Conservation (phyloP, 805 yeast species). For the Wickerhamomyces bisporus region DNA sequence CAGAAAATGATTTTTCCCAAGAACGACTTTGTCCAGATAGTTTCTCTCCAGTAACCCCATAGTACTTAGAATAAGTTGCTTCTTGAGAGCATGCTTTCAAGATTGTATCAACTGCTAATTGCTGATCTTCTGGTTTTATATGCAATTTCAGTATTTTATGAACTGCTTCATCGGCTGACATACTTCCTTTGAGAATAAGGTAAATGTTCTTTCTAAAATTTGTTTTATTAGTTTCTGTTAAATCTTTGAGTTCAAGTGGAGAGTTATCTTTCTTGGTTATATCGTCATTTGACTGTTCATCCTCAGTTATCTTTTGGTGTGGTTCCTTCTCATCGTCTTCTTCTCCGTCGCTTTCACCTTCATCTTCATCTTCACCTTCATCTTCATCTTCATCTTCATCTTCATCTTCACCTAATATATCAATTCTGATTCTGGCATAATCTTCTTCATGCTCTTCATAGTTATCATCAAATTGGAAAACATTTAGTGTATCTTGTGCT, state of each 20-base stretch:
- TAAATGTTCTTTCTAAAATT: conserved; percentile 75
- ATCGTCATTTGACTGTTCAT: conserved; percentile 11
- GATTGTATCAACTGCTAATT: conserved; percentile 63
- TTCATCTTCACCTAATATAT: conserved; percentile 20
- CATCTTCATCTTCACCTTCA: conserved; percentile 21
- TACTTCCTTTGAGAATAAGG: conserved; percentile 78
- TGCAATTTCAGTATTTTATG: conserved; percentile 67
- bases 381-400: conserved; percentile 43
- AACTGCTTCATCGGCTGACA: conserved; percentile 90
- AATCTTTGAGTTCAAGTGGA: conserved; percentile 40
- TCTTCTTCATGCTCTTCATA: conserved; percentile 45
- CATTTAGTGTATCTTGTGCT: conserved; percentile 42
- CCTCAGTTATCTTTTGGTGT: no score
- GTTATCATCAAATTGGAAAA: conserved; percentile 45
- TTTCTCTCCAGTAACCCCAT: conserved; percentile 70
- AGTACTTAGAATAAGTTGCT: conserved; percentile 78
- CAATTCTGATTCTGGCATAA: conserved; percentile 34
- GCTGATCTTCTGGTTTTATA: conserved; percentile 37
- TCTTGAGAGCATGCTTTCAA: conserved; percentile 82
- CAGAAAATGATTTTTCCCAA: conserved; percentile 56
- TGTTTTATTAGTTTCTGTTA: conserved; percentile 60
- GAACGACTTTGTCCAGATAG: conserved; percentile 42
- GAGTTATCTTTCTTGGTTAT: conserved; percentile 13
- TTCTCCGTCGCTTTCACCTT: conserved; percentile 29
- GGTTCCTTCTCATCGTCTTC: conserved; percentile 31